Evolutionary conservation across 2,329 filamentous ascomycete genomes (phyloP), one percentile per base, ranked within the genome.

Genomic region (Cladosporium sp.): DNA sequence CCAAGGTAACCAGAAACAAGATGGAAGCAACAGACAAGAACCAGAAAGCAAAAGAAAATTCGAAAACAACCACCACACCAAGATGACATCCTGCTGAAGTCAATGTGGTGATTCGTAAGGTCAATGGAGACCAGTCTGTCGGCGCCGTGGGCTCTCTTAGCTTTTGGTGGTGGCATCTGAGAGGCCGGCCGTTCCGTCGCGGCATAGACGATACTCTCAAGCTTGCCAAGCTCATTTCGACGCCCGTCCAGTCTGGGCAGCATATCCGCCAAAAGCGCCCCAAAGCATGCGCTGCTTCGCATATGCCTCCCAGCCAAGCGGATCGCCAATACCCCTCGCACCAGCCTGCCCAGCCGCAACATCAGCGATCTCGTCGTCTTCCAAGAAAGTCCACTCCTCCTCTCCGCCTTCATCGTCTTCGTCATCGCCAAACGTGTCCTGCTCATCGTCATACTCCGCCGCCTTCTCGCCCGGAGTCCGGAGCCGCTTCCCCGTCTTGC

Each of bases 331-430:
- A 2, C 42, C 42, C 8, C 7, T 34, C 1, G n/a, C 30, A 9
- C 51, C 51, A 22, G 36, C 36, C 28, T 50, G 39, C n/a, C 47
- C 59, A 50, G 49, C 45, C 19, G 52, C 49, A n/a, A 63, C 67
- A n/a, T 49, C 61, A 55, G 83, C 76, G 22, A 20, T 40, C 9
- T 55, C 38, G 40, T 83, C 81, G 34, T 84, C 81, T 30, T 90
- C 91, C 19, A 97, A 83, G 74, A 97, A 91, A 0, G 92, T 97
- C 93, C 92, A 97, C 64, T 75, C 72, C 50, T 71, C 69, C n/a
- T 62, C 65, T 15, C 64, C 67, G 19, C 66, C 63, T 8, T 62
- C 65, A 19, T 60, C 61, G 4, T 17, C 54, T 11, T 60, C 62
- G 28, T 62, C 61, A 17, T 38, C 58, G 17, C 55, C 59, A 14